Base-by-base conservation (phyloP, 179 eudicot species). In the Beta corolliflora region DNA sequence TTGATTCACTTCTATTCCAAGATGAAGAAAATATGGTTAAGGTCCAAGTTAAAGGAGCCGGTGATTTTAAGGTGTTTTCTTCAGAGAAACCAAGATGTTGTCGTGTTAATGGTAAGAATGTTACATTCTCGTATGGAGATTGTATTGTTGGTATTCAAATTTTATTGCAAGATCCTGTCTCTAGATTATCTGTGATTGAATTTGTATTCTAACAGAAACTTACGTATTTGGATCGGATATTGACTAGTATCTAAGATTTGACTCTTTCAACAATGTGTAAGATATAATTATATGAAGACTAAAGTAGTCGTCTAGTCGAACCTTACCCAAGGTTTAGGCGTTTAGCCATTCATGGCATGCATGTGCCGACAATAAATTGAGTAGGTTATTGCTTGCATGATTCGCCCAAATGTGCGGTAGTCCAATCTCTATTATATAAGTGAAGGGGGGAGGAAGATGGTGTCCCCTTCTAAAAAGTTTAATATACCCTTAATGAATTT, bases 41-140 rank as follows among this genome's bases (percentile, higher is more conserved):
- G 50, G 84, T 93, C 52, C 92, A 90, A 46, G 87, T 95, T 56
- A 95, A 88, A 64, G 98, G 98, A 19, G 77, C 75, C 0, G 98
- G 97, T 21, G 93, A 92, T 53, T 82, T 95, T 91, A 86, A 86
- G 86, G 90, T 81, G n/a, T 95, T 83, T 50, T 86, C 93, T 0
- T 92, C 97, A 0, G 84, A 83, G 82, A 85, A 85, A 79, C 97
- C 98, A 16, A 83, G 19, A 59, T 81, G 75, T 67, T 90, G 92
- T 52, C 81, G 63, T 65, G 77, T 91, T 45, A 84, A 95, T 63
- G 94, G 92, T 3, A 83, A 85, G 69, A 81, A 79, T 11, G 90
- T 88, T 64, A 82, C 59, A 15, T 88, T 89, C 55, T 79, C 15
- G 48, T 95, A 91, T 21, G 88, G 85, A 29, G 91, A 84, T 14